Evolutionary conservation across 2,329 filamentous ascomycete genomes (phyloP).

Genomic region (Ceratocystiopsis minuta): DNA sequence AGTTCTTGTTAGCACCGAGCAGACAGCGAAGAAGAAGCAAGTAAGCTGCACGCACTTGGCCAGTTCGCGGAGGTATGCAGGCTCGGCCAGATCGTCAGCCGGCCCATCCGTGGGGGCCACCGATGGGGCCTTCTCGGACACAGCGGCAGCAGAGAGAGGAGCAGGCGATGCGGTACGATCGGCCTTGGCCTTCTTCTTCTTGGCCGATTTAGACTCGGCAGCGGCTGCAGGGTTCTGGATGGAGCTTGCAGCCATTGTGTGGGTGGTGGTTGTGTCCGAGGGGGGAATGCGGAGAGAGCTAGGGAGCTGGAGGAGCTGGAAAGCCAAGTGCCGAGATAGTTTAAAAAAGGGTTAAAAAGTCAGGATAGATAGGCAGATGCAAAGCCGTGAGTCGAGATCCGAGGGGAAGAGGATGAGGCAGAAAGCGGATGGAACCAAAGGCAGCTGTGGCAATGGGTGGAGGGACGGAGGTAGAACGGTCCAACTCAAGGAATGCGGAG

Average conservation of each 20-base stretch:
- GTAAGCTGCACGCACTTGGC: constrained; percentile 49
- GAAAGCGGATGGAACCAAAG: no score
- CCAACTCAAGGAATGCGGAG: no score
- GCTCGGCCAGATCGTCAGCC: constrained; percentile 47
- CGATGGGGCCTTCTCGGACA: constrained; percentile 29
- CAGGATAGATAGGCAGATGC: no score
- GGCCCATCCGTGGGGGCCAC: constrained; percentile 27
- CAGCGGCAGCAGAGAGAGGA: constrained; percentile 13
- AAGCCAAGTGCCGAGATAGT: no score
- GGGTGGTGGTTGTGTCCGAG: background rate
- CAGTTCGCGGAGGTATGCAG: constrained; percentile 68
- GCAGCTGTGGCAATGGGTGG: no score
- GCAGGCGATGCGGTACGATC: constrained; percentile 37
- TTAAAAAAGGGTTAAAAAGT: no score
- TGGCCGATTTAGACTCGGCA: constrained; percentile 45
- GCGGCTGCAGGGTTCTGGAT: constrained; percentile 44
- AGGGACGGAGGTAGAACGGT: no score
- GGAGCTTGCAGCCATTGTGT: constrained; percentile 43
- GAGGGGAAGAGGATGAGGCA: no score
- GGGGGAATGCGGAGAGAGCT: background rate
- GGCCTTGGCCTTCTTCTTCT: constrained; percentile 51
- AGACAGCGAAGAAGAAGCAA: no score
- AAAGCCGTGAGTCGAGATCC: no score
- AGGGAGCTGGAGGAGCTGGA: background rate
- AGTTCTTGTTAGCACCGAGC: background rate